A percentile compares a stretch with the other conserved stretches of the same genome.
phyloP scores from a whole-genome alignment of 2,329 filamentous ascomycete species.

The Neophaeococcomyces mojaviensis region DNA sequence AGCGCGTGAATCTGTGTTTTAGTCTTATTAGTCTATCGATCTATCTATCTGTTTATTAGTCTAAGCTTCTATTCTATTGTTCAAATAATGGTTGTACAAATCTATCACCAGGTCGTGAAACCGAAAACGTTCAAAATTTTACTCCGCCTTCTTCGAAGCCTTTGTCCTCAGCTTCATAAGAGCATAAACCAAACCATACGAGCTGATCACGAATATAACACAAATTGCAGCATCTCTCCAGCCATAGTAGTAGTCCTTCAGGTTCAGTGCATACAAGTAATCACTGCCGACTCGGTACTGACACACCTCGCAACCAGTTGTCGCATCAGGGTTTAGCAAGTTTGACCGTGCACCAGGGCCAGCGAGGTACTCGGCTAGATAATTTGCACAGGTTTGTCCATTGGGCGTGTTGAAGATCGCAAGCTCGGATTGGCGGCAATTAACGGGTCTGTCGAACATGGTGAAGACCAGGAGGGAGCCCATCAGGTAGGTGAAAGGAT shows the following conservation, averaged over 20 bases:
- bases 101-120: too few species aligned
- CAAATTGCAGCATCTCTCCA: constrained; percentile 60
- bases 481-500: constrained; percentile 65
- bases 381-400: constrained; percentile 56
- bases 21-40: too few species aligned
- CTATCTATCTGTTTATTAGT: too few species aligned
- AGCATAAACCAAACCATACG: constrained; percentile 44
- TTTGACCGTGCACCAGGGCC: constrained; percentile 50
- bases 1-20: too few species aligned
- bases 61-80: too few species aligned
- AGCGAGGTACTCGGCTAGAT: constrained; percentile 47
- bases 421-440: constrained; percentile 50
- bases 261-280: constrained; percentile 56
- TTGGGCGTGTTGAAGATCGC: constrained; percentile 60
- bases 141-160: constrained; percentile 31
- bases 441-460: constrained; percentile 44
- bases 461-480: constrained; percentile 61
- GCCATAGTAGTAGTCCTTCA: constrained; percentile 53
- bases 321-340: constrained; percentile 55
- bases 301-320: constrained; percentile 60
- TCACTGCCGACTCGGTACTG: constrained; percentile 58
- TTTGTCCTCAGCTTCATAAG: constrained; percentile 35
- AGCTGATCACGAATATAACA: constrained; percentile 48
- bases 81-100: too few species aligned
- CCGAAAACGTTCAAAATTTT: too few species aligned